Percentiles rank a stretch among this genome's conserved stretches.
Evolutionary conservation across 2,329 filamentous ascomycete genomes (phyloP).

Genomic region (Sclerotinia subarctica): DNA sequence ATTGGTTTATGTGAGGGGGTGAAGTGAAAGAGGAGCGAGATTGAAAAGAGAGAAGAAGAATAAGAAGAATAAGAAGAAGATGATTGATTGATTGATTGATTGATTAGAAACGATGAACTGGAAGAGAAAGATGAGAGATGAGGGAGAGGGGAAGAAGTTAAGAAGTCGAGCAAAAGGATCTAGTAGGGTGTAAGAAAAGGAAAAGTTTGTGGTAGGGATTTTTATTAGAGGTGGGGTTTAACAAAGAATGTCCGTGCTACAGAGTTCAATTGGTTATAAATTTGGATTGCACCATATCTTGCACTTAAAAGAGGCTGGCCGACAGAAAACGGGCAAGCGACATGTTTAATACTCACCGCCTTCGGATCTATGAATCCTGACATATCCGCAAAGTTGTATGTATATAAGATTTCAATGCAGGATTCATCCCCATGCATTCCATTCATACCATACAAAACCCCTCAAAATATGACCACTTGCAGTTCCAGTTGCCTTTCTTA

Average conservation of each 20-base stretch:
- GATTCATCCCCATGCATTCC: not conserved
- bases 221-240: constrained; percentile 17
- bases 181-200: constrained; percentile 14
- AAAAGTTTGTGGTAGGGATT: constrained; percentile 17
- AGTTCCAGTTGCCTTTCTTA: not conserved
- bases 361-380: too few relatives aligned
- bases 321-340: not conserved
- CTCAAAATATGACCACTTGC: too few relatives aligned
- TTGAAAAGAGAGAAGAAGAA: constrained; percentile 43
- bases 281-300: constrained; percentile 8
- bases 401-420: not conserved
- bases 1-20: constrained; percentile 62
- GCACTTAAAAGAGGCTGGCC: not conserved
- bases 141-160: constrained; percentile 42
- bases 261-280: constrained; percentile 1
- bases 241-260: constrained; percentile 18
- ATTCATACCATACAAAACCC: not conserved
- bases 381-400: not conserved
- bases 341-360: too few relatives aligned
- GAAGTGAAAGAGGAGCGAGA: constrained; percentile 46
- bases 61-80: constrained; percentile 35
- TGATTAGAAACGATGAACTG: constrained; percentile 51
- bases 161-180: not conserved
- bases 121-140: constrained; percentile 41
- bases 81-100: too few relatives aligned